Conservation (phyloP, 345 rosid genomes). For the Populus tremula region DNA sequence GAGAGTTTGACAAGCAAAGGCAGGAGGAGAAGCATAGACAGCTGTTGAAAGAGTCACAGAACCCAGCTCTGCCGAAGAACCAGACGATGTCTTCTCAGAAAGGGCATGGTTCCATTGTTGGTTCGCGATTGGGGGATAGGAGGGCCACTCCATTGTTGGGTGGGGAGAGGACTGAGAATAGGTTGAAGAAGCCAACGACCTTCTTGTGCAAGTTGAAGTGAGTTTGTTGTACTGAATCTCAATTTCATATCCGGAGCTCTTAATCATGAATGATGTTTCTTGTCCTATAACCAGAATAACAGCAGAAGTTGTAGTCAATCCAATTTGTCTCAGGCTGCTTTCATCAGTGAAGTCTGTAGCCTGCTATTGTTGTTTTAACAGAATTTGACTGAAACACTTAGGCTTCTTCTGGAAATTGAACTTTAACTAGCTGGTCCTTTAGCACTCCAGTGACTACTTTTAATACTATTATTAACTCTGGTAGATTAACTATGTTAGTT, state of each 20-base stretch:
- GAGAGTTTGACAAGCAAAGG: conserved; percentile 82
- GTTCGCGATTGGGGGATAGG: conserved; percentile 77
- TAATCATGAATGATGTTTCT: background rate
- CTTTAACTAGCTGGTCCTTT: background rate
- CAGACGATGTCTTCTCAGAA: conserved; percentile 54
- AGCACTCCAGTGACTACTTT: background rate
- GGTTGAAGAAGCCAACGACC: conserved; percentile 98
- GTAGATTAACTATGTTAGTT: background rate
- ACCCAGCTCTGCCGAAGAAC: conserved; percentile 48
- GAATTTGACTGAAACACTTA: background rate
- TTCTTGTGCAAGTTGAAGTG: conserved; percentile 97
- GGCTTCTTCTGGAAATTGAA: too few species aligned
- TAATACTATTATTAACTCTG: background rate
- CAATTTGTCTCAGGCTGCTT: background rate
- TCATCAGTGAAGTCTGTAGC: background rate
- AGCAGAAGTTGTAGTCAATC: background rate
- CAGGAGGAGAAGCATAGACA: conserved; percentile 67
- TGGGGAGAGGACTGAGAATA: conserved; percentile 79
- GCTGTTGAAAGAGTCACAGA: conserved; percentile 61
- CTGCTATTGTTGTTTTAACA: background rate
- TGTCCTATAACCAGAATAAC: background rate
- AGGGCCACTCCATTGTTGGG: conserved; percentile 65
- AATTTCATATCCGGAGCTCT: background rate
- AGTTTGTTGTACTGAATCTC: conserved; percentile 32
- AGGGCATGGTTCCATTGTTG: conserved; percentile 68